phyloP scores from a whole-genome alignment of 768 basidiomycete species.

The Rhodotorula taiwanensis region DNA sequence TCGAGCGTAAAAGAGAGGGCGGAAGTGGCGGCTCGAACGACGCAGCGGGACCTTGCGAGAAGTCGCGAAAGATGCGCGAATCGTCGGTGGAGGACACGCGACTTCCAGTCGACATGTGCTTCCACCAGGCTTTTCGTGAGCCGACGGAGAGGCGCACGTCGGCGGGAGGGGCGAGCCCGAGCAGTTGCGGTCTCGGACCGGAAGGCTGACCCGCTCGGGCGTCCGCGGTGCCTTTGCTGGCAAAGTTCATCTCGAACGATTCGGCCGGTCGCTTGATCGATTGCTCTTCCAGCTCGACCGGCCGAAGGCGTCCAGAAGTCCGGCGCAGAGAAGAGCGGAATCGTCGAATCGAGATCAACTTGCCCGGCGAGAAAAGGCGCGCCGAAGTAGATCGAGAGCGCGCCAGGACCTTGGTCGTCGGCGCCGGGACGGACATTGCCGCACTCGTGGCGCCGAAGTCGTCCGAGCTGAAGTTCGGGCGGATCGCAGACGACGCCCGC shows the following conservation, averaged over 20 bases:
- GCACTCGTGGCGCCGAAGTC: no score
- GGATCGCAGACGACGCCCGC: no score
- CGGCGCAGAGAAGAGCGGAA: background rate
- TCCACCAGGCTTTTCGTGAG: conserved; percentile 8
- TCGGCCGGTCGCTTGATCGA: background rate
- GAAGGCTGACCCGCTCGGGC: no score
- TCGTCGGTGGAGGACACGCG: background rate
- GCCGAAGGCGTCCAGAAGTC: background rate
- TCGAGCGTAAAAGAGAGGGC: no score
- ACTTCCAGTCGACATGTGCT: background rate
- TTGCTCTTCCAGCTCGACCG: background rate
- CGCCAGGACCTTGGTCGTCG: no score
- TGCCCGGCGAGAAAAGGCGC: no score
- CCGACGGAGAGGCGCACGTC: background rate
- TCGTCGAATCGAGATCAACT: background rate
- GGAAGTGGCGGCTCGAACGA: no score
- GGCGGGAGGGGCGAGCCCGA: background rate
- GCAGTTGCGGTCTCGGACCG: no score
- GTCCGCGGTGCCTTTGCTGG: background rate
- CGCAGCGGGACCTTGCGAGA: no score
- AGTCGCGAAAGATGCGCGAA: background rate
- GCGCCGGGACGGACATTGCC: no score
- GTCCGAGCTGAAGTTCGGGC: no score
- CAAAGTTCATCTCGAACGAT: background rate
- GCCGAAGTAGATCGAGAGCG: no score